Evolutionary conservation across 768 basidiomycete genomes (phyloP).

Genomic region (Mycena pura): DNA sequence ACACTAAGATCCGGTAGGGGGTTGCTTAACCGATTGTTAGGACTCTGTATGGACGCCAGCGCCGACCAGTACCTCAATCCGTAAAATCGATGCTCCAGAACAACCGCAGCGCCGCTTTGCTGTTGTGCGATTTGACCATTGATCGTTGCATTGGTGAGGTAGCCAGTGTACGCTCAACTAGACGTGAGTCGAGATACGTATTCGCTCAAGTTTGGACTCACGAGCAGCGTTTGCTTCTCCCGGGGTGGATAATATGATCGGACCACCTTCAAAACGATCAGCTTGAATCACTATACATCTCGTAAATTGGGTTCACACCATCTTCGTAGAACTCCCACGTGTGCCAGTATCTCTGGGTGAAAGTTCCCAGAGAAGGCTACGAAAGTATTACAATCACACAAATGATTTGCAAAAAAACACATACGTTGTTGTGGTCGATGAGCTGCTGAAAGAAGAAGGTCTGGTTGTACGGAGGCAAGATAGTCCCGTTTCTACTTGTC

Average conservation of each 20-base stretch:
- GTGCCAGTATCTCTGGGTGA: slow-evolving; percentile 77
- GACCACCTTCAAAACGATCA: slow-evolving; percentile 50
- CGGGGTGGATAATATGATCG: slow-evolving; percentile 70
- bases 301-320: slow-evolving; percentile 37
- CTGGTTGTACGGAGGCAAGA: slow-evolving; percentile 51
- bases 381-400: slow-evolving; percentile 40
- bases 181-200: neutral
- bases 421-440: slow-evolving; percentile 54
- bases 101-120: slow-evolving; percentile 64
- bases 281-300: neutral
- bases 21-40: slow-evolving; percentile 51
- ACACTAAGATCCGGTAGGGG: slow-evolving; percentile 66
- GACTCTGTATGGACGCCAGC: neutral
- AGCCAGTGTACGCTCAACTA: slow-evolving; percentile 51
- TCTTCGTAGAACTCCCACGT: slow-evolving; percentile 70
- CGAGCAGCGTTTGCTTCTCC: slow-evolving; percentile 67
- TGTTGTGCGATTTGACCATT: slow-evolving; percentile 71
- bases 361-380: slow-evolving; percentile 70
- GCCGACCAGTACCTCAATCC: slow-evolving; percentile 44
- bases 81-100: slow-evolving; percentile 79
- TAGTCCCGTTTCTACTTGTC: slow-evolving; percentile 49
- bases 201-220: slow-evolving; percentile 27
- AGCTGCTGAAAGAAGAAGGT: slow-evolving; percentile 65
- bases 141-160: slow-evolving; percentile 69
- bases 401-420: neutral